A percentile compares a stretch with the other conserved stretches of the same genome.
Conservation (phyloP, 768 basidiomycete genomes). For the Trametes cingulata region DNA sequence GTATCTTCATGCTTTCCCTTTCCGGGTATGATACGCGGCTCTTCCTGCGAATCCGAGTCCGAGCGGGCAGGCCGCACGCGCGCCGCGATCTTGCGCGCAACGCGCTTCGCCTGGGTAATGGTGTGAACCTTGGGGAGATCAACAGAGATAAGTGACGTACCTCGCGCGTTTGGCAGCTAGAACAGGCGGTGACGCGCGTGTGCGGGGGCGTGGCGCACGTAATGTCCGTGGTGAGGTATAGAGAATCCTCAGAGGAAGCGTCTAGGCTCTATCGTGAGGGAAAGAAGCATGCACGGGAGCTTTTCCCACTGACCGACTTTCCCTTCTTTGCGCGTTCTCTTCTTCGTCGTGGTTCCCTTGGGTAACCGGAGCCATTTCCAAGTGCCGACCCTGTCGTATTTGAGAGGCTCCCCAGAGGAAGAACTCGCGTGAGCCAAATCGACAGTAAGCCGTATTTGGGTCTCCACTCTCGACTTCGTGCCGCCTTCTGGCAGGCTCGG, state of each 20-base stretch:
- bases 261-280: conserved; percentile 42
- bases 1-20: conserved; percentile 64
- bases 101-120: conserved; percentile 73
- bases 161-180: conserved; percentile 88
- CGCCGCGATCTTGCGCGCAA: conserved; percentile 85
- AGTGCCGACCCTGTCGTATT: conserved; percentile 81
- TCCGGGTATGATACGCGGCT: conserved; percentile 39
- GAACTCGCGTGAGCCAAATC: conserved; percentile 70
- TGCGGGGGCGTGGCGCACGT: conserved; percentile 82
- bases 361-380: conserved; percentile 90
- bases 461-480: conserved; percentile 93
- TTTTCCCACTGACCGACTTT: conserved; percentile 62
- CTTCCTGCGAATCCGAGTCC: conserved; percentile 70
- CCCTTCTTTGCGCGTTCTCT: conserved; percentile 78
- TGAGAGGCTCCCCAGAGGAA: conserved; percentile 57
- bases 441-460: conserved; percentile 84
- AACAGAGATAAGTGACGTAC: conserved; percentile 41
- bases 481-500: conserved; percentile 82
- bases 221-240: conserved; percentile 72
- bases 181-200: conserved; percentile 75
- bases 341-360: conserved; percentile 81
- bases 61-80: conserved; percentile 77
- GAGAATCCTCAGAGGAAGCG: conserved; percentile 64
- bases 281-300: conserved; percentile 16
- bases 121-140: conserved; percentile 13